Conservation (phyloP, 176 grass and related monocot species). For the Carex parvula region DNA sequence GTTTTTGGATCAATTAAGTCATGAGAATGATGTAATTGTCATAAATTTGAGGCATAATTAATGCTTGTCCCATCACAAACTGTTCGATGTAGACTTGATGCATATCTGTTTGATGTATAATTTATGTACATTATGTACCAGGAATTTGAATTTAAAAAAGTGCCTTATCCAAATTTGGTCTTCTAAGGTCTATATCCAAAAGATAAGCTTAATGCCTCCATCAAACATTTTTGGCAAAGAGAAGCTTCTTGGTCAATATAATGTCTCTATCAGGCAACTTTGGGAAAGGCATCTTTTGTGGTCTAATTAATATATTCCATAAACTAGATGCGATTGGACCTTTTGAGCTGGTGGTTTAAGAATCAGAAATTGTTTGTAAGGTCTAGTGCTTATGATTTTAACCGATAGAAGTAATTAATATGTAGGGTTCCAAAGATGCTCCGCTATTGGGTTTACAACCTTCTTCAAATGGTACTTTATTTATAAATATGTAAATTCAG, state of each 20-base stretch:
- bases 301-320: not conserved
- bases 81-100: not conserved
- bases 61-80: not conserved
- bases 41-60: not conserved
- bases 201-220: conserved; percentile 1
- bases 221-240: conserved; percentile 1
- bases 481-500: conserved; percentile 5
- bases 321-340: not conserved
- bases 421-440: conserved; percentile 43
- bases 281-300: not conserved
- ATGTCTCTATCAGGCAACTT: not conserved
- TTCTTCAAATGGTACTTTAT: conserved; percentile 55
- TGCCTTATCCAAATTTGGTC: not conserved
- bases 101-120: not conserved
- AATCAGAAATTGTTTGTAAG: not conserved
- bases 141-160: not conserved
- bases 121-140: not conserved
- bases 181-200: not conserved
- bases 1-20: not conserved
- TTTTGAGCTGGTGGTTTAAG: not conserved
- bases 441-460: conserved; percentile 56
- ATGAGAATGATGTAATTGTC: not conserved
- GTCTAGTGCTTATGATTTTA: conserved; percentile 7
- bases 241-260: not conserved
- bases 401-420: not conserved